A percentile compares a stretch with the other conserved stretches of the same genome.
Conservation (phyloP, 2,329 filamentous ascomycete species). For the Pyrenochaeta sp. region DNA sequence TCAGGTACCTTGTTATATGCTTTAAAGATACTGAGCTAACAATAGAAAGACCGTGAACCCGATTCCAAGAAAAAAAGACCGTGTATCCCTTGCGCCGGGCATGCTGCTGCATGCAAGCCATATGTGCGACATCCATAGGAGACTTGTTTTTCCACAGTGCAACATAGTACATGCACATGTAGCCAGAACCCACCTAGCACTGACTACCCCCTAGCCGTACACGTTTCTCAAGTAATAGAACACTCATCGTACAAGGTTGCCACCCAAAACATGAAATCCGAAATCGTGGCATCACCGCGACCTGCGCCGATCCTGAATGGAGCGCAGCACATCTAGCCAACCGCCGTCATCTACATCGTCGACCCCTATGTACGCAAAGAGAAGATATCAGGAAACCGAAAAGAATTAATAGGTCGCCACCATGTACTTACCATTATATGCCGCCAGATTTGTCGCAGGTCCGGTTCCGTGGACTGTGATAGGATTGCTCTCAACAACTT, state of each 20-base stretch:
- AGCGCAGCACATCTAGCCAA: slow-evolving; percentile 40
- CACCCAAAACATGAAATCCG: slow-evolving; percentile 10
- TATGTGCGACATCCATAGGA: slow-evolving; percentile 12
- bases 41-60: slow-evolving; percentile 6
- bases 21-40: slow-evolving; percentile 7
- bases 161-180: slow-evolving; percentile 4
- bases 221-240: slow-evolving; percentile 9
- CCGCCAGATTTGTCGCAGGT: slow-evolving; percentile 21
- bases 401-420: slow-evolving; percentile 39
- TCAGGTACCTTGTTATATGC: slow-evolving; percentile 8
- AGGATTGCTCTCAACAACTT: slow-evolving; percentile 46
- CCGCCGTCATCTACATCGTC: slow-evolving; percentile 40
- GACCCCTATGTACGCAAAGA: slow-evolving; percentile 33
- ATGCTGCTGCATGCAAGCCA: slow-evolving; percentile 13
- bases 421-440: slow-evolving; percentile 46
- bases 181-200: not conserved
- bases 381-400: slow-evolving; percentile 39
- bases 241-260: slow-evolving; percentile 26
- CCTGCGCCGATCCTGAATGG: slow-evolving; percentile 32
- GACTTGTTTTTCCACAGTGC: slow-evolving; percentile 1
- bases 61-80: not conserved
- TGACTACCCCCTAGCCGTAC: not conserved
- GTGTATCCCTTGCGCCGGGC: slow-evolving; percentile 9
- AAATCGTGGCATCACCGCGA: slow-evolving; percentile 24
- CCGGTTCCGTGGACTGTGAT: slow-evolving; percentile 41